phyloP scores from a whole-genome alignment of 345 rosid genomes.

The Eucalyptus erythrocorys region DNA sequence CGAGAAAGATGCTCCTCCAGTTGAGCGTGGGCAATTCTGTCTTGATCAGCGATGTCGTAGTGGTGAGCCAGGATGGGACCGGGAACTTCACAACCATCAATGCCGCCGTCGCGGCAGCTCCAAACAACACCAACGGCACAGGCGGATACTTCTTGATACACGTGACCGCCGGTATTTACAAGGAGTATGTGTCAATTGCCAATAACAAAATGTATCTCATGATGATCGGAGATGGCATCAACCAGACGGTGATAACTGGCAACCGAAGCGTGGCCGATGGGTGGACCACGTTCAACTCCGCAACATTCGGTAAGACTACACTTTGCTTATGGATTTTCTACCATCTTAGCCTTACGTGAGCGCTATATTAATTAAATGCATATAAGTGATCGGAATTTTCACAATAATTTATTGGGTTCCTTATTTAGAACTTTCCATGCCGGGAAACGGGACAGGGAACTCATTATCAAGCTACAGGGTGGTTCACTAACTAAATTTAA shows the following conservation, averaged over 20 bases:
- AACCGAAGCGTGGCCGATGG: constrained; percentile 70
- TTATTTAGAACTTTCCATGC: background rate
- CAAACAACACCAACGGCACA: constrained; percentile 40
- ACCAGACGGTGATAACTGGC: constrained; percentile 70
- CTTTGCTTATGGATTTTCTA: background rate
- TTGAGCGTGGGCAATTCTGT: constrained; percentile 13
- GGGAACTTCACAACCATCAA: constrained; percentile 62
- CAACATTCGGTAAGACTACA: constrained; percentile 53
- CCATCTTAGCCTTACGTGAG: background rate
- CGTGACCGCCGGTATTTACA: constrained; percentile 57
- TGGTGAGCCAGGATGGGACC: constrained; percentile 55
- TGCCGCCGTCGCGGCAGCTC: constrained; percentile 66
- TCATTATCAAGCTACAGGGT: background rate
- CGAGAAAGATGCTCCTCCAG: constrained; percentile 42
- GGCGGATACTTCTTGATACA: constrained; percentile 74
- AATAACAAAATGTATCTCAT: constrained; percentile 64
- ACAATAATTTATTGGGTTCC: background rate
- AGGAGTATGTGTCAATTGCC: constrained; percentile 59
- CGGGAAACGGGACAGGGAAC: background rate
- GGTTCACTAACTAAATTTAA: background rate
- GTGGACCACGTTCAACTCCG: constrained; percentile 92
- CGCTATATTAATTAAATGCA: too few relatives aligned
- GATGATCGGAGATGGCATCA: constrained; percentile 89
- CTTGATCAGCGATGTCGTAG: constrained; percentile 40
- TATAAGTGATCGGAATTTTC: too few relatives aligned